Conservation (phyloP, 768 basidiomycete genomes). For the Boletus insuetus region DNA sequence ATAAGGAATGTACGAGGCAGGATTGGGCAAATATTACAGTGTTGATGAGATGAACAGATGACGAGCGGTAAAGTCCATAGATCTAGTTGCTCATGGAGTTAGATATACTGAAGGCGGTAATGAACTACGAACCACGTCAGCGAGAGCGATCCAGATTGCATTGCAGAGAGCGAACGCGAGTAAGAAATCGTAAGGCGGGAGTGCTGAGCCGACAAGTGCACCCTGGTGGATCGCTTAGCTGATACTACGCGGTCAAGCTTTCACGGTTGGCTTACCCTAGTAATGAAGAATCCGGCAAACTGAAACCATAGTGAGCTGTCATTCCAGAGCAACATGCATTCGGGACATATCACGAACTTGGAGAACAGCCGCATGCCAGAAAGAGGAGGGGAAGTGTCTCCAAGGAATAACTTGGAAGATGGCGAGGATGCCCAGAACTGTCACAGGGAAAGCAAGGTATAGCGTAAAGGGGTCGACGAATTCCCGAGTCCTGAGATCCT, state of each 20-base stretch:
- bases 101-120: neutral
- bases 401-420: conserved; percentile 18
- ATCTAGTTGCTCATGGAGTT: conserved; percentile 14
- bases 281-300: conserved; percentile 34
- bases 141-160: conserved; percentile 18
- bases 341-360: conserved; percentile 30
- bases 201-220: conserved; percentile 16
- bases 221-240: conserved; percentile 7
- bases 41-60: conserved; percentile 22
- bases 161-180: conserved; percentile 19
- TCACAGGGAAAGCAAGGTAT: conserved; percentile 25
- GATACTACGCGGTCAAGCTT: neutral
- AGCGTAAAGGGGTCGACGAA: conserved; percentile 19
- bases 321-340: neutral
- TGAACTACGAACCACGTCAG: conserved; percentile 24
- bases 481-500: conserved; percentile 21
- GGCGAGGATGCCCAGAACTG: conserved; percentile 19
- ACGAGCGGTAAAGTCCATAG: conserved; percentile 18
- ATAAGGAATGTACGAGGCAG: conserved; percentile 11
- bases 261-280: conserved; percentile 18
- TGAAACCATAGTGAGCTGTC: conserved; percentile 12
- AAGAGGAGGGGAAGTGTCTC: conserved; percentile 17
- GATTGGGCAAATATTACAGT: conserved; percentile 24
- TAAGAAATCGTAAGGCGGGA: conserved; percentile 11
- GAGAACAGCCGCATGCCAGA: conserved; percentile 33